Conservation (phyloP, 2,329 filamentous ascomycete species). For the Trichoderma sp. region DNA sequence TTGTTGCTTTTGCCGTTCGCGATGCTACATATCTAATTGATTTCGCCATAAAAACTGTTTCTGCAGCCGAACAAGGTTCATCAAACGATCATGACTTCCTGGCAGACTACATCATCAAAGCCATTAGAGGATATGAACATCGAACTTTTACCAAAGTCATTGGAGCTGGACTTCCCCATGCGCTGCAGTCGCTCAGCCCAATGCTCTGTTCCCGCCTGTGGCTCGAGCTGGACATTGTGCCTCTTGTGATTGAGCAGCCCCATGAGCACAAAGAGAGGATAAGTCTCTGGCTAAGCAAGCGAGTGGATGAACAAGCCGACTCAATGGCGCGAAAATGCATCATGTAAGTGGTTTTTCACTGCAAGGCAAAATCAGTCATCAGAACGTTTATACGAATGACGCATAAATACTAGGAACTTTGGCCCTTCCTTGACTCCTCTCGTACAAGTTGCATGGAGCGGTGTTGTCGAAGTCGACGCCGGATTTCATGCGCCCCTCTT, state of each 20-base stretch:
- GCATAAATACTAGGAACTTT: conserved; percentile 58
- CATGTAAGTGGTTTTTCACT: conserved; percentile 53
- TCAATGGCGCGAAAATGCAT: conserved; percentile 80
- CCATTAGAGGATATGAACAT: conserved; percentile 63
- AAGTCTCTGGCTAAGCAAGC: conserved; percentile 57
- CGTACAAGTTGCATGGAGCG: conserved; percentile 68
- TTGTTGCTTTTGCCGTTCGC: conserved; percentile 70
- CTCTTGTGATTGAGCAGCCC: conserved; percentile 61
- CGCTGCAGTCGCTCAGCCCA: conserved; percentile 64
- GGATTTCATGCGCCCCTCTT: conserved; percentile 65
- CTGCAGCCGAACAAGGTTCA: neutral
- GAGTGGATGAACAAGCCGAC: conserved; percentile 81
- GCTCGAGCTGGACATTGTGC: conserved; percentile 76
- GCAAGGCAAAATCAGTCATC: neutral
- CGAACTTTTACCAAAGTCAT: conserved; percentile 74
- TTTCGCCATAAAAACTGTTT: conserved; percentile 66
- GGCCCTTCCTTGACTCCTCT: conserved; percentile 72
- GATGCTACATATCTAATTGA: conserved; percentile 77
- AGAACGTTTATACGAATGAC: neutral
- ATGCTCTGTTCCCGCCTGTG: conserved; percentile 71
- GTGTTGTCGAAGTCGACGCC: conserved; percentile 71
- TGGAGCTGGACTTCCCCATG: conserved; percentile 69
- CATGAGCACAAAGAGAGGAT: conserved; percentile 49
- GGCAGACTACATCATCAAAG: conserved; percentile 61
- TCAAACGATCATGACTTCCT: conserved; percentile 43